These are phyloP conservation scores for Globisporangium emineosum DNA, from an alignment of 352 stramenopile genomes.

Conservation along the genomic window DNA sequence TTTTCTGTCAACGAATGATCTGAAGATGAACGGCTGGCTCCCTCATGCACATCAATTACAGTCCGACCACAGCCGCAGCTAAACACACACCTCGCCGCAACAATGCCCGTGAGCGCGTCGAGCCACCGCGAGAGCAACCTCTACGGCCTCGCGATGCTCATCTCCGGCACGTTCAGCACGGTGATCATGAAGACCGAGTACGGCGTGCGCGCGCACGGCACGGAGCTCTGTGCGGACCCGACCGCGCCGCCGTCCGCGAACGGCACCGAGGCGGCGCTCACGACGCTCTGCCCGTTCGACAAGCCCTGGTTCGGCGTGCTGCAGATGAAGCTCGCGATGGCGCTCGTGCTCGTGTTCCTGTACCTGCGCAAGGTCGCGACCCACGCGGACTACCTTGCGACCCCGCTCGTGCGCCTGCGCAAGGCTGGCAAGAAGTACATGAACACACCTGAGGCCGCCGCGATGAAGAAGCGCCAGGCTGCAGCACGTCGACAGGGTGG, in stretches of 20 bases:
- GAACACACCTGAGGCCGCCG: constrained; percentile 33
- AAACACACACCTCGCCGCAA: no score
- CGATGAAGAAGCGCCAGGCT: constrained; percentile 45
- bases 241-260: constrained; percentile 9
- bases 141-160: constrained; percentile 63
- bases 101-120: constrained; percentile 7
- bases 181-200: constrained; percentile 88
- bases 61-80: no score
- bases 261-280: constrained; percentile 22
- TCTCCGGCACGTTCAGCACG: constrained; percentile 82
- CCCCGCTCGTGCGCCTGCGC: constrained; percentile 54
- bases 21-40: not conserved
- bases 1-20: not conserved
- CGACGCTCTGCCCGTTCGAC: constrained; percentile 72
- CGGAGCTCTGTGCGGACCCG: constrained; percentile 49
- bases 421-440: constrained; percentile 68
- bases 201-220: constrained; percentile 50
- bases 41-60: constrained; percentile 4
- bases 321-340: constrained; percentile 86
- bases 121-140: constrained; percentile 38
- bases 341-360: constrained; percentile 72
- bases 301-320: constrained; percentile 86
- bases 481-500: not conserved
- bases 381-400: constrained; percentile 65
- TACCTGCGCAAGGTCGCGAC: constrained; percentile 57